phyloP scores from a whole-genome alignment of 805 yeast genomes.

The Saturnispora bothae region DNA sequence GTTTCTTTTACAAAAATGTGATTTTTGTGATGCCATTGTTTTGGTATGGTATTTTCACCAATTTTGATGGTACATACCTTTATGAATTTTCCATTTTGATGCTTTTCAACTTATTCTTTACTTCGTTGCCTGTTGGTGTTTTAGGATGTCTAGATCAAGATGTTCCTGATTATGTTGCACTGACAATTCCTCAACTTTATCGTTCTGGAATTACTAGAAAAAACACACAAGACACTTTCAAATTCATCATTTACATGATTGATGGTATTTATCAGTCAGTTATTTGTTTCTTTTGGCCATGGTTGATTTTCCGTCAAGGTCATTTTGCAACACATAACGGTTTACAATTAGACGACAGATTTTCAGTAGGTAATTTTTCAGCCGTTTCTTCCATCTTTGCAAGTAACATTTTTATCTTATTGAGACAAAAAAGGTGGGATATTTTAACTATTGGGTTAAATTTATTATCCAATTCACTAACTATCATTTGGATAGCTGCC shows the following conservation, averaged over 20 bases:
- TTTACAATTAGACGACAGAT: conserved; percentile 49
- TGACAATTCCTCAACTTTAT: conserved; percentile 63
- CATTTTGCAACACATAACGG: conserved; percentile 36
- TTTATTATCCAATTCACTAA: conserved; percentile 43
- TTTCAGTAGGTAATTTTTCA: conserved; percentile 58
- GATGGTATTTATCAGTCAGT: conserved; percentile 70
- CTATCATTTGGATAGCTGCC: conserved; percentile 72
- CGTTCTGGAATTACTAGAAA: conserved; percentile 52
- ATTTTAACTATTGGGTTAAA: conserved; percentile 48
- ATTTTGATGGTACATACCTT: conserved; percentile 67
- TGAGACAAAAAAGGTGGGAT: conserved; percentile 73
- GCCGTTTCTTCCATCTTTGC: conserved; percentile 52
- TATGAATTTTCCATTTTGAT: conserved; percentile 71
- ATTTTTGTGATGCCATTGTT: conserved; percentile 64
- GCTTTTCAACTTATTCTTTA: conserved; percentile 72
- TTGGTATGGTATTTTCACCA: conserved; percentile 63
- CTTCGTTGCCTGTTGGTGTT: conserved; percentile 68
- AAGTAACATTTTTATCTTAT: conserved; percentile 54
- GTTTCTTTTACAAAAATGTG: conserved; percentile 69
- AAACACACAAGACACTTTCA: conserved; percentile 47
- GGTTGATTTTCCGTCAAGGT: conserved; percentile 41
- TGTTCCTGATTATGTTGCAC: conserved; percentile 51
- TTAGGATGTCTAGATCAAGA: conserved; percentile 71
- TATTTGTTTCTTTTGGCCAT: conserved; percentile 59
- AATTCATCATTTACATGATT: conserved; percentile 50